Base-by-base conservation (phyloP, 1,284 basidiomycete genomes). In the Ganoderma boninense region DNA sequence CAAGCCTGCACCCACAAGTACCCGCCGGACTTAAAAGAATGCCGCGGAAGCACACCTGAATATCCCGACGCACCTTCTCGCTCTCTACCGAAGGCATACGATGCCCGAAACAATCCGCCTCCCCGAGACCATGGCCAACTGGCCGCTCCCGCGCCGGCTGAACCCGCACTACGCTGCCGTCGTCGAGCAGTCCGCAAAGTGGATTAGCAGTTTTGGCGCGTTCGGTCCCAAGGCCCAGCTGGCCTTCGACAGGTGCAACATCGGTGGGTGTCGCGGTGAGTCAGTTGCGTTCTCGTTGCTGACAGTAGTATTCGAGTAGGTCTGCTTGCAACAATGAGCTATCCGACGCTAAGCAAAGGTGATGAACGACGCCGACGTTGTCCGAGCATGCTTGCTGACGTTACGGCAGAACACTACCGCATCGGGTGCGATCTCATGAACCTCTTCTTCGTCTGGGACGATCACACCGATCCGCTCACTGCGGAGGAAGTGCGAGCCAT, bases 401-500 rank as follows among this genome's bases (percentile, higher is more conserved):
- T 13, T 35, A 35, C 54, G 54, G 46, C 35, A 74, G 75, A 74
- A 20, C 73, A 70, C n/a, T 62, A 73, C 16, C 68, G 77, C 18
- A 67, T 65, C 29, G 72, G 64, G 2, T 76, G 78, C 57, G 77
- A 77, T 56, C 32, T 77, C 32, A 77, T 77, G 74, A 72, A 75
- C 65, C 23, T 75, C 16, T 76, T 77, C 69, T 79, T 78, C 69
- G 68, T 76, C 29, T 69, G 76, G 65, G 79, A 79, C 72, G 76
- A 80, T n/a, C 66, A 73, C 49, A 77, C 78, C 4, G 77, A 80
- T 57, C 63, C 65, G 4, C 54, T 66, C 52, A 65, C 72, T 63
- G 71, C 61, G 16, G 26, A 49, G n/a, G 66, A 38, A 7, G 70
- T 69, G 13, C 64, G 59, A 23, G 44, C 44, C 26, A 43, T 76